phyloP scores from a whole-genome alignment of 169 alveolate genomes.

The Plasmodium knowlesi region DNA sequence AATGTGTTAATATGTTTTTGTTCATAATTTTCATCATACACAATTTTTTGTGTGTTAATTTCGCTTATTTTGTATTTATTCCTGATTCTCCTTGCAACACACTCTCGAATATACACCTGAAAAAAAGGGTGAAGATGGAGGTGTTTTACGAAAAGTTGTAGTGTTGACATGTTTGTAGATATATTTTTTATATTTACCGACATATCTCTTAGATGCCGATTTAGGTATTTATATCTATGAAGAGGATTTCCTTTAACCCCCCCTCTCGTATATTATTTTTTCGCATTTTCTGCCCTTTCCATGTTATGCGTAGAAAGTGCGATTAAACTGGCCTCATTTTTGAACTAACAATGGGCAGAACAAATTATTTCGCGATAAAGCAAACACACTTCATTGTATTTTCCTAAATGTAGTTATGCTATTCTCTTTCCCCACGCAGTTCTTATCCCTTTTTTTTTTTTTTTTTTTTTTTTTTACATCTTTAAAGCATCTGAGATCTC shows the following conservation, averaged over 20 bases:
- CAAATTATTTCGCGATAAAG: not conserved
- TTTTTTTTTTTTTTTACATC: constrained; percentile 29
- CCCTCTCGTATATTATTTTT: not conserved
- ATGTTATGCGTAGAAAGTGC: not conserved
- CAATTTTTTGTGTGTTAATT: constrained; percentile 9
- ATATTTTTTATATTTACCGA: not conserved
- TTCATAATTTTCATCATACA: constrained; percentile 71
- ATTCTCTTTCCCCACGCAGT: not conserved
- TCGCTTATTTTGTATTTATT: constrained; percentile 58
- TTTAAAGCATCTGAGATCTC: constrained; percentile 41
- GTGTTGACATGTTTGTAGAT: not conserved
- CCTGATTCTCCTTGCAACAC: constrained; percentile 54
- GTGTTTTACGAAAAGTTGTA: not conserved
- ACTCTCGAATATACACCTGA: constrained; percentile 67
- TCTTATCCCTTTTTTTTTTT: not conserved
- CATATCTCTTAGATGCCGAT: not conserved
- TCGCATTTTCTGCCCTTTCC: not conserved
- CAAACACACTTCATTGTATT: not conserved
- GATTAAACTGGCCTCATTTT: not conserved
- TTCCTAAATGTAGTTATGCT: not conserved
- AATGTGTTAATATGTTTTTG: constrained; percentile 65
- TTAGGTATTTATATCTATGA: not conserved
- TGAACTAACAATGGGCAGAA: not conserved
- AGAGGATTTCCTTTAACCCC: not conserved
- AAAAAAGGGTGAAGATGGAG: constrained; percentile 6